Percentiles rank a stretch among this genome's conserved stretches.
Evolutionary conservation across 225 moss, liverwort and hornwort genomes (phyloP).

Genomic region (Sphagnum tenellum): DNA sequence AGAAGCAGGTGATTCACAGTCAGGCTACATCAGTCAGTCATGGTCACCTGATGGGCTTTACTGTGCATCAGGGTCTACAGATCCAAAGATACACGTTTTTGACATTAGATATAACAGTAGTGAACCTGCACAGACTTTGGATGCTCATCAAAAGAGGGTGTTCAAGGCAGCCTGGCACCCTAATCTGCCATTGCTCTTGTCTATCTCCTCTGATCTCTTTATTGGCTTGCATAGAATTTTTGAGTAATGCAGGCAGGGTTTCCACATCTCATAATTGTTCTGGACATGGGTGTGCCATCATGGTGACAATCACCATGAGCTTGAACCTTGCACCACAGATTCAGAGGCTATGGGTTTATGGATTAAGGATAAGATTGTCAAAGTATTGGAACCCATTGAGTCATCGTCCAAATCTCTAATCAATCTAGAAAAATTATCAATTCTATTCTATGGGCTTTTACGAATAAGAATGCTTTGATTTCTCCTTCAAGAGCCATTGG

Average conservation of each 20-base stretch:
- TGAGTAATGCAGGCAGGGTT: background rate
- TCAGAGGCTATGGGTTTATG: too few relatives aligned
- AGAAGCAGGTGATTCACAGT: conserved; percentile 51
- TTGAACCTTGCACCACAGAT: too few relatives aligned
- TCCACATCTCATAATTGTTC: too few relatives aligned
- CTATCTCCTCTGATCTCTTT: conserved; percentile 82
- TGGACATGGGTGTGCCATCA: too few relatives aligned
- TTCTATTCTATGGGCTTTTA: too few relatives aligned
- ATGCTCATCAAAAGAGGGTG: conserved; percentile 76
- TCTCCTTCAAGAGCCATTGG: too few relatives aligned
- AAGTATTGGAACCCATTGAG: too few relatives aligned
- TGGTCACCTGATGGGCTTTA: conserved; percentile 97
- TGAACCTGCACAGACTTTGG: conserved; percentile 64
- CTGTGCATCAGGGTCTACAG: conserved; percentile 79
- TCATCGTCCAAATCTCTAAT: too few relatives aligned
- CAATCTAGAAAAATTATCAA: too few relatives aligned
- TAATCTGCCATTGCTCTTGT: conserved; percentile 67
- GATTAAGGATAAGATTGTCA: too few relatives aligned
- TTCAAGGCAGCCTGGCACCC: conserved; percentile 97
- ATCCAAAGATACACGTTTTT: conserved; percentile 86
- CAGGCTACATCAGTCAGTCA: conserved; percentile 74
- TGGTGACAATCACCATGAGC: too few relatives aligned
- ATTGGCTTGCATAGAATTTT: conserved; percentile 80
- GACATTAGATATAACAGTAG: conserved; percentile 81
- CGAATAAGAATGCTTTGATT: too few relatives aligned